These are phyloP conservation scores for Silene coronaria DNA, from an alignment of 179 eudicot species.

Conservation along the genomic window DNA sequence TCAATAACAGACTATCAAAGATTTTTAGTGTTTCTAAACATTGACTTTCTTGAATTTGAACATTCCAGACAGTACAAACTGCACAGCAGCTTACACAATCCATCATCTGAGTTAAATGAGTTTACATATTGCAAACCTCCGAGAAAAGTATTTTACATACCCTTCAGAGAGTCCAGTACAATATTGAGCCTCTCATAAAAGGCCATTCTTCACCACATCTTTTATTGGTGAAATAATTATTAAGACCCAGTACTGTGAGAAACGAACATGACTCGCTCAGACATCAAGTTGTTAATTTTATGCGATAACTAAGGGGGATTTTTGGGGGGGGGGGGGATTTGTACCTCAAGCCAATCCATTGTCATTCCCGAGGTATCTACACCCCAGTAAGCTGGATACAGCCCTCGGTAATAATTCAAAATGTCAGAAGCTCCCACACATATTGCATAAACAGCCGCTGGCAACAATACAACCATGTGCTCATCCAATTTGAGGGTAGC, in stretches of 20 bases:
- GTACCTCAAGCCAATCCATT: constrained; percentile 42
- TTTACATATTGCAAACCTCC: constrained; percentile 2
- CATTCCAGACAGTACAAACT: constrained; percentile 4
- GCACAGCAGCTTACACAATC: constrained; percentile 7
- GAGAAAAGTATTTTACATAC: background rate
- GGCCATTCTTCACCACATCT: background rate
- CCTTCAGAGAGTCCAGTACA: constrained; percentile 3
- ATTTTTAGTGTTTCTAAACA: background rate
- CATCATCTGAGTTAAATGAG: constrained; percentile 2
- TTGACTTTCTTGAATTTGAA: constrained; percentile 2
- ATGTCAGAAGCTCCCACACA: constrained; percentile 59
- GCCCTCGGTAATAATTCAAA: constrained; percentile 27
- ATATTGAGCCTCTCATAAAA: background rate
- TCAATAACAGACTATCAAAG: background rate
- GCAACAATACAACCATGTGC: constrained; percentile 49
- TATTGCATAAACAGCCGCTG: constrained; percentile 74
- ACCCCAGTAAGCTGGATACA: constrained; percentile 25
- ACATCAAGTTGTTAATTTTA: background rate
- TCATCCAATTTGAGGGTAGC: constrained; percentile 51
- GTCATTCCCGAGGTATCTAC: constrained; percentile 33
- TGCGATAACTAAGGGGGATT: too few species aligned
- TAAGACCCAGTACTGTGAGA: background rate
- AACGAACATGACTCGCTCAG: background rate
- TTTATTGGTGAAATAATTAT: background rate
- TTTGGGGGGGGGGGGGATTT: too few species aligned